Evolutionary conservation across 371 early-diverging fungal genomes (phyloP), one percentile per base, ranked within the genome.

Genomic region (Funneliformis caledonium): DNA sequence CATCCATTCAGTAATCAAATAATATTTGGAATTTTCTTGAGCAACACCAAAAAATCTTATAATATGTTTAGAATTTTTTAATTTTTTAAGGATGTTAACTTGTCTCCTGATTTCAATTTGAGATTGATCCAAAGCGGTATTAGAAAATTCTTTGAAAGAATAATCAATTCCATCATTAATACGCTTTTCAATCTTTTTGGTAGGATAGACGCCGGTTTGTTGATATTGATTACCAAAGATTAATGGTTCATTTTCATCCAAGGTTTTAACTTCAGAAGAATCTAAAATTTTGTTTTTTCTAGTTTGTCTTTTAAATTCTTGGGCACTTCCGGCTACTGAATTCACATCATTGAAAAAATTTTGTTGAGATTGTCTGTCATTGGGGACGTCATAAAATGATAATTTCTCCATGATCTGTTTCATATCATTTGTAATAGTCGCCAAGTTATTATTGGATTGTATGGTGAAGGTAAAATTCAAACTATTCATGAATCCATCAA

Each of bases 1-100:
- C 48, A 61, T 45, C 78, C 78, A 78, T 67, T 78, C 78, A 3
- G 78, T 78, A 50, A 78, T 48, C 22, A 78, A 52, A 78, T 75
- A 75, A 52, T 0, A 59, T 75, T 60, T 75, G 0, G 48, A 19
- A 37, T 61, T 60, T 45, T 75, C 75, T 22, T 75, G 31, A 9
- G 75, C 60, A 10, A 56, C 22, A 45, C 78, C 78, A 67, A 22
- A 45, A 65, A 65, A 78, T 45, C 47, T 47, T 19, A 64, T 67
- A 9, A 78, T 78, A 78, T 78, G 16, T 14, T 43, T 47, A 1
- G 52, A 26, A 52, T 50, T 48, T 43, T 48, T 56, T 67, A 78
- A 67, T 65, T 67, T 43, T 47, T 78, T 78, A 16, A 78, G 50
- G 50, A 78, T 78, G 4, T 47, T 76, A n/a, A 76, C 76, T 42